Evolutionary conservation across 306 rosid species (phyloP).

Genomic region (Casuarina glauca): DNA sequence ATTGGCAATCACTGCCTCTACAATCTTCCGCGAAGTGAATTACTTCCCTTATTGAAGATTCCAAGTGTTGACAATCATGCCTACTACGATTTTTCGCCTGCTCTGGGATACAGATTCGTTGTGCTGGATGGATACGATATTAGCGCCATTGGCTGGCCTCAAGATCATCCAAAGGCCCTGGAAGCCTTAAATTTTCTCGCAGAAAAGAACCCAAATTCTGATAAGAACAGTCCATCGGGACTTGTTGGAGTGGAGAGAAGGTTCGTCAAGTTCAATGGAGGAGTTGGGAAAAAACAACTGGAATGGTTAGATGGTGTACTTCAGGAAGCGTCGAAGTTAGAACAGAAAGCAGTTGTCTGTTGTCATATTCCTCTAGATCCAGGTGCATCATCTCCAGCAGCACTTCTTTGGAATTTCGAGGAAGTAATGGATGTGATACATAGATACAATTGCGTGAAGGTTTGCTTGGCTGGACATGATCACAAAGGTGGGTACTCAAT

Average conservation of each 20-base stretch:
- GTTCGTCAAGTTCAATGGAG: slow-evolving; percentile 94
- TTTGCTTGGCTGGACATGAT: slow-evolving; percentile 80
- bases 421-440: slow-evolving; percentile 77
- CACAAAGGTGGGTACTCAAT: slow-evolving; percentile 77
- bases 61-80: slow-evolving; percentile 45
- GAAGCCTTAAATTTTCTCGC: slow-evolving; percentile 63
- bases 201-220: slow-evolving; percentile 72
- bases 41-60: slow-evolving; percentile 76
- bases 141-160: slow-evolving; percentile 93
- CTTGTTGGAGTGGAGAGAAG: slow-evolving; percentile 72
- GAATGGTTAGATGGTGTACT: slow-evolving; percentile 70
- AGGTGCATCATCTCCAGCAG: slow-evolving; percentile 53
- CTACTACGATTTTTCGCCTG: slow-evolving; percentile 81
- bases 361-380: slow-evolving; percentile 86
- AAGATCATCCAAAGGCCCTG: slow-evolving; percentile 58
- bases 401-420: slow-evolving; percentile 81
- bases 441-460: slow-evolving; percentile 70
- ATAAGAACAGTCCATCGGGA: slow-evolving; percentile 81
- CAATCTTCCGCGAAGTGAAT: slow-evolving; percentile 75
- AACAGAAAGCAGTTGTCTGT: slow-evolving; percentile 73
- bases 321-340: slow-evolving; percentile 60
- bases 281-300: slow-evolving; percentile 79
- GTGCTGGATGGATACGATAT: slow-evolving; percentile 83
- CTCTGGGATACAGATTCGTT: slow-evolving; percentile 66
- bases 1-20: slow-evolving; percentile 95